Percentiles rank a stretch among this genome's conserved stretches.
Evolutionary conservation across 2,329 filamentous ascomycete genomes (phyloP).

Genomic region (Kalaharituber pfeilii): DNA sequence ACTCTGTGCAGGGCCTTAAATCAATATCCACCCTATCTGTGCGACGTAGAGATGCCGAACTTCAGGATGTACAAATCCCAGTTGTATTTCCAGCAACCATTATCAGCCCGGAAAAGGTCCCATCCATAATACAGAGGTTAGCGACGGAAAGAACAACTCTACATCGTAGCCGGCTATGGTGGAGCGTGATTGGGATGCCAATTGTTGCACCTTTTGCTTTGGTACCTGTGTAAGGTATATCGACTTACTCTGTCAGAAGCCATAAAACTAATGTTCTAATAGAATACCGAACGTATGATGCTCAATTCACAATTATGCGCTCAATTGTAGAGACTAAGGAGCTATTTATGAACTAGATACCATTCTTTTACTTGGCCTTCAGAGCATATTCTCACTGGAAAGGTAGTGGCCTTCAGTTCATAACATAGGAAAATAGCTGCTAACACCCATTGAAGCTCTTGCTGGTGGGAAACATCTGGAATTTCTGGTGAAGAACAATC

Average conservation of each 20-base stretch:
- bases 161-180: conserved; percentile 60
- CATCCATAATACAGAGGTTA: conserved; percentile 47
- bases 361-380: conserved; percentile 91
- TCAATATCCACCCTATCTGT: conserved; percentile 69
- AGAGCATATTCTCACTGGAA: conserved; percentile 51
- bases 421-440: background rate
- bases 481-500: conserved; percentile 57
- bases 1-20: conserved; percentile 51
- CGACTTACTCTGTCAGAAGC: background rate
- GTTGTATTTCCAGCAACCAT: conserved; percentile 59
- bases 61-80: conserved; percentile 47
- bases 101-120: conserved; percentile 46
- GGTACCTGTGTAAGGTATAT: conserved; percentile 56
- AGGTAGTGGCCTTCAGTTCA: conserved; percentile 26
- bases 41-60: conserved; percentile 45
- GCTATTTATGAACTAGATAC: conserved; percentile 42
- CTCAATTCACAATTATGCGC: background rate
- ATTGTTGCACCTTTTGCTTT: conserved; percentile 66
- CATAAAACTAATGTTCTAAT: background rate
- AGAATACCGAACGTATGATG: conserved; percentile 10
- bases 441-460: conserved; percentile 37
- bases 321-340: too few species aligned
- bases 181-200: conserved; percentile 68
- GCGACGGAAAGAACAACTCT: conserved; percentile 64
- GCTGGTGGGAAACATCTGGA: conserved; percentile 70